Percentiles rank a stretch among this genome's conserved stretches.
phyloP scores from a whole-genome alignment of 2,329 filamentous ascomycete species.

The Colletotrichum sp. region DNA sequence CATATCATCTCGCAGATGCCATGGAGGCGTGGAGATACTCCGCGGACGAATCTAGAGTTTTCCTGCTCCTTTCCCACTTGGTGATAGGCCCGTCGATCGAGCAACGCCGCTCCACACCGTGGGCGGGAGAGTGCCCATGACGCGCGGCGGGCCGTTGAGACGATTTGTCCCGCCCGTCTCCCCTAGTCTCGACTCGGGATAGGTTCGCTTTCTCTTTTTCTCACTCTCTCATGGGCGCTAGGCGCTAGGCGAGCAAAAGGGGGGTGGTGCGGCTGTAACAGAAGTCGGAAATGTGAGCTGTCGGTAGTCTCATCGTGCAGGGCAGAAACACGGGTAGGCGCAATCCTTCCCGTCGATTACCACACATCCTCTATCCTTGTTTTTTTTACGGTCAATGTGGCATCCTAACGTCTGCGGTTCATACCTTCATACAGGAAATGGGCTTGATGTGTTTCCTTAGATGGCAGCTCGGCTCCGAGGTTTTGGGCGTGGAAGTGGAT shows the following conservation, averaged over 20 bases:
- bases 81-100: not conserved
- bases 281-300: not conserved
- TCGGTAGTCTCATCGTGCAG: not conserved
- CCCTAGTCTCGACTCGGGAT: not conserved
- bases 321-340: not conserved
- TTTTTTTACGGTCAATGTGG: not conserved
- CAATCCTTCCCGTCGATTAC: not conserved
- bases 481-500: not conserved
- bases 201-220: not conserved
- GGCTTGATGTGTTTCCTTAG: not conserved
- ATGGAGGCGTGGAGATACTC: not conserved
- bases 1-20: not conserved
- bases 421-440: too few species aligned
- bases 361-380: not conserved
- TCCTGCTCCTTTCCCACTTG: not conserved
- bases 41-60: not conserved
- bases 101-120: not conserved
- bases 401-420: too few species aligned
- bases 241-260: not conserved
- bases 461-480: conserved; percentile 3
- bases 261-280: not conserved
- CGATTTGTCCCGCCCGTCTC: not conserved
- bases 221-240: not conserved
- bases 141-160: not conserved
- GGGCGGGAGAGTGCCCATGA: not conserved